phyloP scores from a whole-genome alignment of 805 yeast genomes.

The Candida chauliodis region DNA sequence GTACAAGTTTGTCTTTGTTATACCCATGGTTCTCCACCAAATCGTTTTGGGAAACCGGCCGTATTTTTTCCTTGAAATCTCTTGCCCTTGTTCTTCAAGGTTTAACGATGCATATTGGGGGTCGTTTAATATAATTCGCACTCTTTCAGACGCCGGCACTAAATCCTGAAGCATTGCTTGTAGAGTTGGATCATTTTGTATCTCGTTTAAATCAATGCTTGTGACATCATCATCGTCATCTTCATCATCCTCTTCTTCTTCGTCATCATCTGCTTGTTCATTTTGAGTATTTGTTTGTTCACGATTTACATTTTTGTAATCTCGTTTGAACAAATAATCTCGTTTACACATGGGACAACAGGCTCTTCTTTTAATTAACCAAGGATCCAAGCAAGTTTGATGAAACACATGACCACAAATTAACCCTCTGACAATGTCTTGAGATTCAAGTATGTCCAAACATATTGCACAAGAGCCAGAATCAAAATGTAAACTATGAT shows the following conservation, averaged over 20 bases:
- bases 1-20: conserved; percentile 44
- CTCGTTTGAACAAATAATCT: conserved; percentile 41
- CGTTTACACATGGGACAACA: conserved; percentile 83
- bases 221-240: conserved; percentile 12
- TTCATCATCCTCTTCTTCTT: conserved; percentile 14
- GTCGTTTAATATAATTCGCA: conserved; percentile 37
- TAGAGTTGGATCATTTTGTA: conserved; percentile 35
- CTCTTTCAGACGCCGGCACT: conserved; percentile 41
- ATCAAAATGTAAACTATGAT: conserved; percentile 45
- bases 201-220: conserved; percentile 26
- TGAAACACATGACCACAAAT: conserved; percentile 85
- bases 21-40: conserved; percentile 59
- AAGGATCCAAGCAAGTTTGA: conserved; percentile 73
- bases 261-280: conserved; percentile 13
- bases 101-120: conserved; percentile 28
- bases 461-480: conserved; percentile 80
- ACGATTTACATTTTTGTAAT: conserved; percentile 6
- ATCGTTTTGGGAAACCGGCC: conserved; percentile 28
- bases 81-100: conserved; percentile 44
- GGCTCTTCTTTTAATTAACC: conserved; percentile 72
- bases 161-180: conserved; percentile 36
- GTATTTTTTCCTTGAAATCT: conserved; percentile 32
- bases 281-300: neutral
- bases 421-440: conserved; percentile 65
- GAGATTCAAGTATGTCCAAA: conserved; percentile 59